Evolutionary conservation across 192 early-diverging fungal species (phyloP).

Genomic region (Backusella australiensis): DNA sequence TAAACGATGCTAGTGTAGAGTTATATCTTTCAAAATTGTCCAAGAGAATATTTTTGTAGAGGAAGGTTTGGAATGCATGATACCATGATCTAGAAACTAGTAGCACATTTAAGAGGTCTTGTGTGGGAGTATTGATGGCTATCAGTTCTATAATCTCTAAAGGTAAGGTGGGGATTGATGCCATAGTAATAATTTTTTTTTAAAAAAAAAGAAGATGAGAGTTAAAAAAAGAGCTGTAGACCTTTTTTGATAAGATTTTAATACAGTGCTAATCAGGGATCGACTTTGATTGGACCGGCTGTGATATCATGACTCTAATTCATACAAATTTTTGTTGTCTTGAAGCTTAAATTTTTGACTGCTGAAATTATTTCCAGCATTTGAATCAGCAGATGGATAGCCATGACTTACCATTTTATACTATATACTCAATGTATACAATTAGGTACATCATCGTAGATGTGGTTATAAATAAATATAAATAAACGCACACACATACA

Average conservation of each 20-base stretch:
- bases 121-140: not conserved
- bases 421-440: not conserved
- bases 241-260: not conserved
- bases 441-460: not conserved
- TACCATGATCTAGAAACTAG: slow-evolving; percentile 2
- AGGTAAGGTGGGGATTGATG: not conserved
- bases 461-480: not conserved
- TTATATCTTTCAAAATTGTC: not conserved
- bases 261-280: not conserved
- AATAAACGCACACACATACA: not conserved
- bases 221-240: not conserved
- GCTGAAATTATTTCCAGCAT: not conserved
- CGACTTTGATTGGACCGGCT: not conserved
- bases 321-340: slow-evolving; percentile 6
- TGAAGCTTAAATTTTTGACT: slow-evolving; percentile 1
- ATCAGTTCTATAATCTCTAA: slow-evolving; percentile 4
- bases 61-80: not conserved
- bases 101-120: not conserved
- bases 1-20: not conserved
- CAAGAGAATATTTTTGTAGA: not conserved
- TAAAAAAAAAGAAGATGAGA: not conserved
- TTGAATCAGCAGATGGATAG: not conserved
- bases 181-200: not conserved
- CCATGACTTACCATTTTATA: not conserved
- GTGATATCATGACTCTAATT: not conserved